phyloP scores from a whole-genome alignment of 2,329 filamentous ascomycete genomes.

The Fusarium irregulare region DNA sequence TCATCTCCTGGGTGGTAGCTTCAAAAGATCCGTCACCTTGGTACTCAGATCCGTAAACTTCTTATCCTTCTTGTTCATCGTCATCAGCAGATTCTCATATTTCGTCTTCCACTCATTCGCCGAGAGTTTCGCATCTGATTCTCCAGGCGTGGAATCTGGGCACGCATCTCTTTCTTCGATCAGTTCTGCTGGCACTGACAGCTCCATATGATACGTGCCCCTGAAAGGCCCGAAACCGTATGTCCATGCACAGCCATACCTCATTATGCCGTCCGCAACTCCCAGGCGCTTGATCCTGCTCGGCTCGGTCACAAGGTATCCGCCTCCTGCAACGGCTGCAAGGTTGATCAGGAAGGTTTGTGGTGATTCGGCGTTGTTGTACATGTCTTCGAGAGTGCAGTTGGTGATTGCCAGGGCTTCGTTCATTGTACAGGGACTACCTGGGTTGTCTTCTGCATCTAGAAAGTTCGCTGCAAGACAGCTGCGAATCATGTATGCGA shows the following conservation, averaged over 20 bases:
- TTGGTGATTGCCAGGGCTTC: constrained; percentile 67
- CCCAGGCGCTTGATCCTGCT: constrained; percentile 58
- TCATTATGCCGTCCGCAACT: constrained; percentile 54
- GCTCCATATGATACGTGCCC: constrained; percentile 65
- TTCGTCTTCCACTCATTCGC: constrained; percentile 62
- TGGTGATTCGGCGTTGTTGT: constrained; percentile 61
- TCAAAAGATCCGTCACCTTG: constrained; percentile 56
- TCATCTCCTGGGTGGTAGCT: constrained; percentile 34
- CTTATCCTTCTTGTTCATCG: constrained; percentile 69
- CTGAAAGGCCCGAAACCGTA: constrained; percentile 65
- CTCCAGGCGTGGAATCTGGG: constrained; percentile 30
- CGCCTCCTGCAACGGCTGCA: constrained; percentile 66
- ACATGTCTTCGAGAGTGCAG: constrained; percentile 64
- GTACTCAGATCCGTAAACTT: constrained; percentile 59
- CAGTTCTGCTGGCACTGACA: constrained; percentile 57
- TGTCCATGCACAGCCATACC: constrained; percentile 66
- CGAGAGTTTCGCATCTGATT: constrained; percentile 36
- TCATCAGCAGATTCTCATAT: constrained; percentile 68
- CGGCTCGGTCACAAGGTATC: constrained; percentile 59
- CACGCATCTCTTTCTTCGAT: constrained; percentile 51
- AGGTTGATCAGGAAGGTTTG: constrained; percentile 70
- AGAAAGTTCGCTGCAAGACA: constrained; percentile 64
- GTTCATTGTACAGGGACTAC: constrained; percentile 59
- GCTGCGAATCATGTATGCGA: constrained; percentile 64
- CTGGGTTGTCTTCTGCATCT: constrained; percentile 58